Evolutionary conservation across 2,329 filamentous ascomycete genomes (phyloP).

Genomic region (Colletotrichum sp.): DNA sequence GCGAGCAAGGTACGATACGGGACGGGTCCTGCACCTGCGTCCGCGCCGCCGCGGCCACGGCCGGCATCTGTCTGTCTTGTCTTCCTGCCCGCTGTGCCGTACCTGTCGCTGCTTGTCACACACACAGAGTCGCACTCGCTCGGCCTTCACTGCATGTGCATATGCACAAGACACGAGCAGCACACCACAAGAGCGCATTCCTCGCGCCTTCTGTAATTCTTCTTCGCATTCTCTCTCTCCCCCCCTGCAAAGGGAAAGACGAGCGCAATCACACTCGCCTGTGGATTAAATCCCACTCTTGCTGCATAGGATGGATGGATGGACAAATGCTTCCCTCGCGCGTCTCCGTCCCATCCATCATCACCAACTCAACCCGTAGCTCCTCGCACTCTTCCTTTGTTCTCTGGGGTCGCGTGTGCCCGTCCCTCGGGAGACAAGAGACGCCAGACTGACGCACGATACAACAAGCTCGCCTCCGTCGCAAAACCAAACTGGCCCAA

Average conservation of each 20-base stretch:
- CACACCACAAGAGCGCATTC: conserved; percentile 8
- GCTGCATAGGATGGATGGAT: not conserved
- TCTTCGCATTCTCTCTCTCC: conserved; percentile 13
- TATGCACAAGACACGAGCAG: conserved; percentile 5
- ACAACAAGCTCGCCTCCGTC: conserved; percentile 17
- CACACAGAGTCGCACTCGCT: not conserved
- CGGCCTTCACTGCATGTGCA: conserved; percentile 12
- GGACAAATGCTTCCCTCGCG: not conserved
- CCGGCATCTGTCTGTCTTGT: conserved; percentile 6
- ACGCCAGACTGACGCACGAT: conserved; percentile 16
- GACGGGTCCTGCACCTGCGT: conserved; percentile 5
- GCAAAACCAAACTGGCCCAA: not conserved
- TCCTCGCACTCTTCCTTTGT: conserved; percentile 12
- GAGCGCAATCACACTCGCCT: not conserved
- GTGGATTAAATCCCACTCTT: not conserved
- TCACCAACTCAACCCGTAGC: not conserved
- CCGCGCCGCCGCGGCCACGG: conserved; percentile 4
- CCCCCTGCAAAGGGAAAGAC: not conserved
- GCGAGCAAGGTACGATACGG: not conserved
- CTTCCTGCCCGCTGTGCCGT: not conserved
- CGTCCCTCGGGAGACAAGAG: conserved; percentile 14
- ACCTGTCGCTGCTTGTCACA: not conserved
- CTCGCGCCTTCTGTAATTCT: conserved; percentile 12
- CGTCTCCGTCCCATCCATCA: not conserved
- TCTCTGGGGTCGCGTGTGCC: not conserved